Conservation (phyloP, 164 flowering plant species). For the Vitis cinerea region DNA sequence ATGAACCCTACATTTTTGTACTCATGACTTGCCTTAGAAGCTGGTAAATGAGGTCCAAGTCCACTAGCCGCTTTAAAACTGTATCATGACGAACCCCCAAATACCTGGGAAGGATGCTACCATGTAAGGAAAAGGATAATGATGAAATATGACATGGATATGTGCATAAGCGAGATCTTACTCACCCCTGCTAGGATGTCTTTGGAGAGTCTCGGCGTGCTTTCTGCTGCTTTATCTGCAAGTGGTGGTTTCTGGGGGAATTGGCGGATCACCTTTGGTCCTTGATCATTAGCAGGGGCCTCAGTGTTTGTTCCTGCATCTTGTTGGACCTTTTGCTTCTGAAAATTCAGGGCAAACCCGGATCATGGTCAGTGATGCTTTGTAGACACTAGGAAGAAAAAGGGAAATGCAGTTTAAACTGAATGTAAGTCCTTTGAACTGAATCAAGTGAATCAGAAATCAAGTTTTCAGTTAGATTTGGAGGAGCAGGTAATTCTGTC, state of each 20-base stretch:
- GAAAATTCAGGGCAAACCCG: constrained; percentile 7
- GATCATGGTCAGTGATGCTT: background rate
- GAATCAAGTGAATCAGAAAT: too few species aligned
- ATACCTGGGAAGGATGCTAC: constrained; percentile 32
- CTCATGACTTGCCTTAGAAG: too few species aligned
- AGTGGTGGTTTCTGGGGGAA: constrained; percentile 67
- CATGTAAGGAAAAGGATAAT: background rate
- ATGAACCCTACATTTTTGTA: too few species aligned
- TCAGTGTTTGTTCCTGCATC: constrained; percentile 29
- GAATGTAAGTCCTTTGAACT: too few species aligned
- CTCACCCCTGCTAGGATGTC: constrained; percentile 71
- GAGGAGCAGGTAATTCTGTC: too few species aligned
- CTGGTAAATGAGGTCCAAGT: too few species aligned
- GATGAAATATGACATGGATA: background rate
- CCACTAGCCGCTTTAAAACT: too few species aligned
- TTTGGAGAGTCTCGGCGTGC: constrained; percentile 51
- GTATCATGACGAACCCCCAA: constrained; percentile 32
- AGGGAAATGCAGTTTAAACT: background rate
- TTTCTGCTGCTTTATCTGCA: constrained; percentile 25
- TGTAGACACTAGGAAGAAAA: background rate
- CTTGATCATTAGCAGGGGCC: constrained; percentile 21
- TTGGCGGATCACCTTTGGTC: constrained; percentile 46
- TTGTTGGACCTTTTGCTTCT: constrained; percentile 66
- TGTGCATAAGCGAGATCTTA: background rate
- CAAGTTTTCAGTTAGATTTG: too few species aligned